phyloP scores from a whole-genome alignment of 495 filamentous ascomycete genomes.

The Copromyces sp. region DNA sequence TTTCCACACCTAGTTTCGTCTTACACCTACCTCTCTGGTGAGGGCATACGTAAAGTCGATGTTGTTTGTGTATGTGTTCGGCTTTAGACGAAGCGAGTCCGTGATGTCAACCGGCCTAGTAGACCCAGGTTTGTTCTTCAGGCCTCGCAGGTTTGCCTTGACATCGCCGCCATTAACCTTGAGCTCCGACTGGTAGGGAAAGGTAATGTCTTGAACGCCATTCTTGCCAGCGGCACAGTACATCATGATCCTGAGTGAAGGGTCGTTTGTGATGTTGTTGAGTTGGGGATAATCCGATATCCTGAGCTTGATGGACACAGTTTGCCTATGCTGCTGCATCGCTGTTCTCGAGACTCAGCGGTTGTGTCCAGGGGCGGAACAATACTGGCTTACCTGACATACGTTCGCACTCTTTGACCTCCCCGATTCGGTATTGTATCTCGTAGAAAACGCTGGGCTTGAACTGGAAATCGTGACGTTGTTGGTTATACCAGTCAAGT shows the following conservation, averaged over 20 bases:
- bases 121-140: conserved; percentile 92
- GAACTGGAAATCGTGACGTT: conserved; percentile 32
- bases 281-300: conserved; percentile 38
- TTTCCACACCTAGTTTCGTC: not conserved
- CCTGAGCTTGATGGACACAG: conserved; percentile 40
- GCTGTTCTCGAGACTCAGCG: conserved; percentile 25
- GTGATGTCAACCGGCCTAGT: conserved; percentile 91
- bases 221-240: conserved; percentile 59
- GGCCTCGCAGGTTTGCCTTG: conserved; percentile 77
- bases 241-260: conserved; percentile 58
- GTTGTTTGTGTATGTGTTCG: conserved; percentile 57
- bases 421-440: conserved; percentile 48
- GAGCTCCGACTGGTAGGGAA: conserved; percentile 85
- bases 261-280: conserved; percentile 41
- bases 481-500: not conserved
- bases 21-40: conserved; percentile 60
- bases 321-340: conserved; percentile 52
- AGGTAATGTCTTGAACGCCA: conserved; percentile 64
- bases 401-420: conserved; percentile 60
- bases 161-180: conserved; percentile 81
- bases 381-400: conserved; percentile 17
- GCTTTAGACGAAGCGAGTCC: conserved; percentile 54
- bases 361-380: not conserved
- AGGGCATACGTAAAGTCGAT: conserved; percentile 85
- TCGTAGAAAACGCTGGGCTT: conserved; percentile 74